These are phyloP conservation scores for Penicillium simplicissimum DNA, from an alignment of 495 filamentous ascomycete species.

Conservation along the genomic window DNA sequence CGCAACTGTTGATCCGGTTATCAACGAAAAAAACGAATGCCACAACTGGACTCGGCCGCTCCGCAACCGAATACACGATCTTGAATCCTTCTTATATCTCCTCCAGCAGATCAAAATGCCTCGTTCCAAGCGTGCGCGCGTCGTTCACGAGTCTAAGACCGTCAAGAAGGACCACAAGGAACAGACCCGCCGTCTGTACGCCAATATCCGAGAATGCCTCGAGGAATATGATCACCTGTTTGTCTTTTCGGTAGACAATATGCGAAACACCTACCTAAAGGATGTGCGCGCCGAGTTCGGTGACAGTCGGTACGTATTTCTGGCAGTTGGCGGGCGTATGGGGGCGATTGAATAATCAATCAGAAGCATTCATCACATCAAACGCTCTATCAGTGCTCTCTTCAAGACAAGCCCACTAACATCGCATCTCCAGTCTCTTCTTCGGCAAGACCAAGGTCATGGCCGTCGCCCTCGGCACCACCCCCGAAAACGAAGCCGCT, in stretches of 20 bases:
- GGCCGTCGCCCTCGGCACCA: constrained; percentile 82
- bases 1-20: constrained; percentile 45
- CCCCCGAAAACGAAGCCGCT: constrained; percentile 72
- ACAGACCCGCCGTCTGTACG: constrained; percentile 82
- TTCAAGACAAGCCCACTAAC: constrained; percentile 13
- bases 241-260: constrained; percentile 93
- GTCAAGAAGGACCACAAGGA: constrained; percentile 89
- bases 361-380: background rate
- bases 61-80: constrained; percentile 4
- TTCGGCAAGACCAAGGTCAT: constrained; percentile 99
- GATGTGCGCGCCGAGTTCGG: constrained; percentile 79
- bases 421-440: constrained; percentile 64
- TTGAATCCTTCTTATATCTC: constrained; percentile 3
- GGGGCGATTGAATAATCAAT: background rate
- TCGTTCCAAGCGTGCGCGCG: constrained; percentile 87
- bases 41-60: constrained; percentile 15
- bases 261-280: constrained; percentile 98
- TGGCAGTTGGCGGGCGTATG: background rate
- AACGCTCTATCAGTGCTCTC: background rate
- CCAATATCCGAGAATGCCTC: constrained; percentile 81
- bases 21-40: constrained; percentile 37
- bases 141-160: constrained; percentile 86
- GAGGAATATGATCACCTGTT: constrained; percentile 86
- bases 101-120: constrained; percentile 67
- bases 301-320: constrained; percentile 70